phyloP scores from a whole-genome alignment of 2,329 filamentous ascomycete species.

The Scedosporium aurantiacum region DNA sequence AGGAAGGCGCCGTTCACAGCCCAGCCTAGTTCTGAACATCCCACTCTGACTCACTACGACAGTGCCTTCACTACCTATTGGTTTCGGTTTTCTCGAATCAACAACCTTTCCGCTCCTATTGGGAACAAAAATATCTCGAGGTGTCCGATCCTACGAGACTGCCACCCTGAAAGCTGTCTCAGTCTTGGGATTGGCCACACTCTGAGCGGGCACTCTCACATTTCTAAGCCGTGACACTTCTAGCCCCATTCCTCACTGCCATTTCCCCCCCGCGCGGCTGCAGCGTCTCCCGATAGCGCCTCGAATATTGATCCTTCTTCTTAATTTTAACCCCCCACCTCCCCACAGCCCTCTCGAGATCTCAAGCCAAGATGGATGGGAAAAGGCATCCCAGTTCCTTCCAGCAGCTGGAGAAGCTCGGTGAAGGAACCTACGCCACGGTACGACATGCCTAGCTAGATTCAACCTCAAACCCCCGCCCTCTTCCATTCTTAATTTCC shows the following conservation, averaged over 20 bases:
- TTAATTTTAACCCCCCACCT: background rate
- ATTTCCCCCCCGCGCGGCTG: background rate
- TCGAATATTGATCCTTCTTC: background rate
- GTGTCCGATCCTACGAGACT: no score
- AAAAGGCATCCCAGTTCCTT: constrained; percentile 92
- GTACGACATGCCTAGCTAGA: constrained; percentile 37
- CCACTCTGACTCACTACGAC: no score
- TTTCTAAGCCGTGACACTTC: no score
- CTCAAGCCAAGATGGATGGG: constrained; percentile 60
- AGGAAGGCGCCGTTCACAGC: no score
- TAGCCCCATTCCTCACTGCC: background rate
- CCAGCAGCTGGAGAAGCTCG: constrained; percentile 97
- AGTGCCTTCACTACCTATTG: no score
- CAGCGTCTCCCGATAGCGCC: background rate
- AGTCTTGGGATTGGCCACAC: no score
- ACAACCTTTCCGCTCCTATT: no score
- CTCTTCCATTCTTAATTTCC: background rate
- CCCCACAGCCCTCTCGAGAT: constrained; percentile 1
- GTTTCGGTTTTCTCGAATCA: no score
- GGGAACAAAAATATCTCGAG: no score
- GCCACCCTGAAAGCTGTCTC: no score
- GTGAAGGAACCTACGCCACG: constrained; percentile 96
- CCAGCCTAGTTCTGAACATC: no score
- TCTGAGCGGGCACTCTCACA: no score
- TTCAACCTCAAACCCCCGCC: background rate